Evolutionary conservation across 2,329 filamentous ascomycete genomes (phyloP).

Genomic region (Pseudogymnoascus sp.): DNA sequence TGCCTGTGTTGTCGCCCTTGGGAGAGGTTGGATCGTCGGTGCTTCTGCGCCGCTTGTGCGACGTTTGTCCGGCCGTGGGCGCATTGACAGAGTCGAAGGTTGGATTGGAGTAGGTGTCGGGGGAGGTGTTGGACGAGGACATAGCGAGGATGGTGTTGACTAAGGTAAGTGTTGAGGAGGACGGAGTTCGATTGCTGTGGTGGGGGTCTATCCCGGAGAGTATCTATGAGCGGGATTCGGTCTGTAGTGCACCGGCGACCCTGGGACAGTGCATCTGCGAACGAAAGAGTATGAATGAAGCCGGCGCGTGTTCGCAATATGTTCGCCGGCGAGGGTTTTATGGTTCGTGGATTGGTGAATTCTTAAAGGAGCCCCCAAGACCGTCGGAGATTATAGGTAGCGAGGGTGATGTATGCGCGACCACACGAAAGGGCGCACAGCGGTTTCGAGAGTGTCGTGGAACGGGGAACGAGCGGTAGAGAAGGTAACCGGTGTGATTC

Average conservation of each 20-base stretch:
- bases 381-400: neutral
- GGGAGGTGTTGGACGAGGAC: conserved; percentile 26
- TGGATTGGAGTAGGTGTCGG: conserved; percentile 50
- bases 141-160: conserved; percentile 14
- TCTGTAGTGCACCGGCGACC: neutral
- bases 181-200: neutral
- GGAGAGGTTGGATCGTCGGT: conserved; percentile 27
- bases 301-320: neutral
- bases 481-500: neutral
- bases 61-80: conserved; percentile 22
- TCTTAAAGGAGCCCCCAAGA: neutral
- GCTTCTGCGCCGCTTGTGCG: conserved; percentile 25
- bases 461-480: neutral
- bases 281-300: neutral
- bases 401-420: neutral
- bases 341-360: neutral
- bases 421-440: neutral
- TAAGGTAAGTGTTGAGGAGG: neutral
- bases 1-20: conserved; percentile 16
- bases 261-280: neutral
- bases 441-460: neutral
- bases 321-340: neutral
- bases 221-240: neutral
- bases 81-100: conserved; percentile 34
- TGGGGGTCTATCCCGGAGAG: neutral